These are phyloP conservation scores for Apophysomyces sp. DNA, from an alignment of 371 early-diverging fungal genomes.

Conservation along the genomic window DNA sequence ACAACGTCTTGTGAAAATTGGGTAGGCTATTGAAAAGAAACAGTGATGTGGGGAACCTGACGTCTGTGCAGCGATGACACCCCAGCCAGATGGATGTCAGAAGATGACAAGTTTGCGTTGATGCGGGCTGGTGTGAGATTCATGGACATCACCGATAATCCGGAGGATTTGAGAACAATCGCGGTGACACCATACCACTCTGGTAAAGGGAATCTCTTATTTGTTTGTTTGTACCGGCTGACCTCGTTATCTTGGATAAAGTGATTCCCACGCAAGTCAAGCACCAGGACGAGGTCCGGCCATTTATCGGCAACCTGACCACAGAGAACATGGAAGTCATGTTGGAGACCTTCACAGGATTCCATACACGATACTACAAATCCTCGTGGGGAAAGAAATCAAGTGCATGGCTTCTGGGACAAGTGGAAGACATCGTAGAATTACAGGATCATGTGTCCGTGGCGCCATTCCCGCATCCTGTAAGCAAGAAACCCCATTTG, in stretches of 20 bases:
- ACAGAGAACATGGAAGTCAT: conserved; percentile 61
- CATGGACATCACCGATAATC: conserved; percentile 88
- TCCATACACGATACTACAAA: conserved; percentile 91
- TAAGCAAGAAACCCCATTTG: conserved; percentile 10
- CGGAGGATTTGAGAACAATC: conserved; percentile 14
- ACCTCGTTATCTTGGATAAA: no score
- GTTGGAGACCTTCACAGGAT: conserved; percentile 71
- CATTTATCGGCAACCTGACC: conserved; percentile 58
- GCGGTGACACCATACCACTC: no score
- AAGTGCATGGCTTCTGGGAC: conserved; percentile 73
- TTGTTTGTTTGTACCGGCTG: conserved; percentile 1
- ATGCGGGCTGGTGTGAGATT: conserved; percentile 65
- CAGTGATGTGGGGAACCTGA: neutral
- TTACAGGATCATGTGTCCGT: conserved; percentile 64
- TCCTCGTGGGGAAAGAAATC: conserved; percentile 70
- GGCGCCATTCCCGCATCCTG: conserved; percentile 67
- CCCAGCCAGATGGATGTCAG: conserved; percentile 65
- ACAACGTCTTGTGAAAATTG: conserved; percentile 32
- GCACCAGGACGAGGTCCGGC: conserved; percentile 55
- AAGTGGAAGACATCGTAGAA: conserved; percentile 50
- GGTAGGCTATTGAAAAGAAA: conserved; percentile 11
- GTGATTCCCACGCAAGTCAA: conserved; percentile 42
- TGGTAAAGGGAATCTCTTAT: neutral
- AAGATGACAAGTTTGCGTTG: conserved; percentile 65
- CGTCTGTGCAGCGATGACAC: conserved; percentile 30